phyloP scores from a whole-genome alignment of 2,329 filamentous ascomycete species.

The Aspergillus sp. region DNA sequence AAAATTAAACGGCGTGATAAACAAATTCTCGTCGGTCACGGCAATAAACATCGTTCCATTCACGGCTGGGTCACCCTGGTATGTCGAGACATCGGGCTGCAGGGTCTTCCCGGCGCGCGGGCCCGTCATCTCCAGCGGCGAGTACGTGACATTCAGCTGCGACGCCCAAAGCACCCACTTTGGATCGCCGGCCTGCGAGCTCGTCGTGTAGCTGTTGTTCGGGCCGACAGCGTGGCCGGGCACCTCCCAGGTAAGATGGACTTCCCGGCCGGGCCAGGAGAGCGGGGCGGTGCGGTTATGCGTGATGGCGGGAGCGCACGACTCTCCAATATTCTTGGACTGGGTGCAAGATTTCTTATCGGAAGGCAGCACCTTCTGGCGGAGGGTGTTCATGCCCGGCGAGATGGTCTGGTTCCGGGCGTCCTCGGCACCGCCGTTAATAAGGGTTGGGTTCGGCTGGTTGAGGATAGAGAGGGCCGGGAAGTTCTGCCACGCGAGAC shows the following conservation, averaged over 20 bases:
- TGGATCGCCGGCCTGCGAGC: slow-evolving; percentile 49
- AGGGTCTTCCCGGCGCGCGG: slow-evolving; percentile 57
- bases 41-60: slow-evolving; percentile 76
- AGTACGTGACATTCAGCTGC: slow-evolving; percentile 69
- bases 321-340: slow-evolving; percentile 37
- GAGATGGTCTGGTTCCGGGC: slow-evolving; percentile 54
- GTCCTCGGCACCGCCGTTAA: slow-evolving; percentile 48
- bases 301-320: slow-evolving; percentile 57
- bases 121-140: slow-evolving; percentile 45
- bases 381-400: slow-evolving; percentile 26
- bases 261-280: slow-evolving; percentile 63
- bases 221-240: slow-evolving; percentile 64
- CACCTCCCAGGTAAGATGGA: slow-evolving; percentile 64
- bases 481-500: slow-evolving; percentile 78
- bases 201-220: slow-evolving; percentile 73
- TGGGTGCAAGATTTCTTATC: slow-evolving; percentile 50
- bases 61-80: slow-evolving; percentile 57
- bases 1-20: slow-evolving; percentile 69
- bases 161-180: slow-evolving; percentile 66
- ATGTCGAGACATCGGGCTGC: slow-evolving; percentile 64
- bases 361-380: slow-evolving; percentile 23
- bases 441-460: slow-evolving; percentile 64
- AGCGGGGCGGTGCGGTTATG: slow-evolving; percentile 64
- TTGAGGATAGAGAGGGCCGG: slow-evolving; percentile 63
- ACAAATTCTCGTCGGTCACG: slow-evolving; percentile 60